phyloP scores from a whole-genome alignment of 257 asterid genomes.

The Solanum tarapatanum region DNA sequence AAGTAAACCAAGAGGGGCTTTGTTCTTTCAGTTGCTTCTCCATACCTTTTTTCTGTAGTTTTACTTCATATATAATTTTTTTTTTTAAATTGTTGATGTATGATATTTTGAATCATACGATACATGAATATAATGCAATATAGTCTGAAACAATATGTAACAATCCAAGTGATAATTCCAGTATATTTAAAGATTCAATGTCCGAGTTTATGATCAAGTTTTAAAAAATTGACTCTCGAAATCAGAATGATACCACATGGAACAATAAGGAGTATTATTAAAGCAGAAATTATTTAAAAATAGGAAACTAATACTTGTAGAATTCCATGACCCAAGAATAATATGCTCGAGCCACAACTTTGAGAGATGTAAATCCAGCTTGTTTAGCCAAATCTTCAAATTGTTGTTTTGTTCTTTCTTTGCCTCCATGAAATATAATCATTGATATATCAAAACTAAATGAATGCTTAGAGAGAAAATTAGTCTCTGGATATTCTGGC shows the following conservation, averaged over 20 bases:
- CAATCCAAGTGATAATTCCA: too few species aligned
- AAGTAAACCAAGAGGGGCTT: too few species aligned
- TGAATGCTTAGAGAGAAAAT: neutral
- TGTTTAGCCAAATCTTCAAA: conserved; percentile 5
- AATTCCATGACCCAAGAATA: neutral
- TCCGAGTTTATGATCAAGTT: too few species aligned
- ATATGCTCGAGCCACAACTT: neutral
- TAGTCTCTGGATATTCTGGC: conserved; percentile 6
- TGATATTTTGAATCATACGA: neutral
- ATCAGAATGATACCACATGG: too few species aligned
- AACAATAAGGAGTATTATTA: neutral
- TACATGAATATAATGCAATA: neutral
- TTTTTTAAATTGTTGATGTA: too few species aligned
- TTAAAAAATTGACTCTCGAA: too few species aligned
- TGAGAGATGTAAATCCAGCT: conserved; percentile 7
- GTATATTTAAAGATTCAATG: too few species aligned
- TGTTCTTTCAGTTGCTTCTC: too few species aligned
- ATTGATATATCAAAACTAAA: neutral
- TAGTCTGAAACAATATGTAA: neutral
- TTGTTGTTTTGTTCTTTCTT: conserved; percentile 12
- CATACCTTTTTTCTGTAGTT: too few species aligned
- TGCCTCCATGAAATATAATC: conserved; percentile 12
- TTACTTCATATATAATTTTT: too few species aligned
- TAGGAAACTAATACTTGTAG: neutral
- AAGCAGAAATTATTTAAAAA: too few species aligned